Conservation (phyloP, 1,139 yeast species). For the Meyerozyma carpophila region DNA sequence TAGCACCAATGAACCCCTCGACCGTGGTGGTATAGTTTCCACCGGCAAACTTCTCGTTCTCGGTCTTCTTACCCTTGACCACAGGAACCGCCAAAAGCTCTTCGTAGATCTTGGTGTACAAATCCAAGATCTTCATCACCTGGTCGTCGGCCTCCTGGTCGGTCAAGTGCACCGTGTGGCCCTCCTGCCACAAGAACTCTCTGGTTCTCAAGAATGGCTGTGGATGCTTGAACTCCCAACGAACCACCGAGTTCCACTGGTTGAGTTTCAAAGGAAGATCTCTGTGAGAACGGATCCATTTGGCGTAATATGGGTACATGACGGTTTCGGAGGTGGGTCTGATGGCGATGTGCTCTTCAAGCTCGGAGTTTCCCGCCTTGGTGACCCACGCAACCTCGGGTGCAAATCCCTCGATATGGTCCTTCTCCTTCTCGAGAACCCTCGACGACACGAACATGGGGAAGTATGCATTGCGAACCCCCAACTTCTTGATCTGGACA, state of each 20-base stretch:
- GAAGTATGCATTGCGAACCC: conserved; percentile 93
- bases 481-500: conserved; percentile 70
- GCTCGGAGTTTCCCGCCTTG: conserved; percentile 85
- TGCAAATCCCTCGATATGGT: conserved; percentile 98
- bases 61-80: conserved; percentile 91
- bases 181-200: conserved; percentile 99
- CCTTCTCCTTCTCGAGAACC: conserved; percentile 95
- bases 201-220: conserved; percentile 98
- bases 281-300: conserved; percentile 98
- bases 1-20: conserved; percentile 96
- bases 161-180: conserved; percentile 95
- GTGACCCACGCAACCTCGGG: conserved; percentile 99
- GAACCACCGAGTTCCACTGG: conserved; percentile 99
- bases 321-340: conserved; percentile 99
- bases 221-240: conserved; percentile 99
- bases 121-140: conserved; percentile 80
- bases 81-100: conserved; percentile 97
- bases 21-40: conserved; percentile 92
- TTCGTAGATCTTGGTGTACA: conserved; percentile 79
- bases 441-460: conserved; percentile 96
- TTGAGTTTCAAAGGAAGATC: conserved; percentile 93
- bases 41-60: conserved; percentile 98
- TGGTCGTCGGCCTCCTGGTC: conserved; percentile 74
- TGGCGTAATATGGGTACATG: conserved; percentile 98
- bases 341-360: conserved; percentile 97